phyloP scores from a whole-genome alignment of 257 asterid species.

The Fraxinus pennsylvanica region DNA sequence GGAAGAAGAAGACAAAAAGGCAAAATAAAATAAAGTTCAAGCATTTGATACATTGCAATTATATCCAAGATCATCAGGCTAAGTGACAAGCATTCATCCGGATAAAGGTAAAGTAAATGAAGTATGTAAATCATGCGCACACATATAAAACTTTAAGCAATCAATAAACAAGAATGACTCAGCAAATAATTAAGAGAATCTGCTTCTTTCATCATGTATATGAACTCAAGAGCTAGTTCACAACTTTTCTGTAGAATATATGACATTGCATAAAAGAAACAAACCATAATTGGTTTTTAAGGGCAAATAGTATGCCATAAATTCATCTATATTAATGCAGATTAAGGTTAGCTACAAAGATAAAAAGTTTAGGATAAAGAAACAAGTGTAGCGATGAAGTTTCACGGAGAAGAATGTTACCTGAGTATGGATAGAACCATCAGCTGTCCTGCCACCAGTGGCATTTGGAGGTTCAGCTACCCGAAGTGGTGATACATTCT shows the following conservation, averaged over 20 bases:
- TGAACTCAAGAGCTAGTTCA: not conserved
- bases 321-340: not conserved
- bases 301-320: not conserved
- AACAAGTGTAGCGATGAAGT: conserved; percentile 2
- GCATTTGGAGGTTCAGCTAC: conserved; percentile 80
- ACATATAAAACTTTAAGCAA: not conserved
- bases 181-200: not conserved
- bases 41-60: not conserved
- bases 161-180: not conserved
- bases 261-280: conserved; percentile 1
- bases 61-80: conserved; percentile 22
- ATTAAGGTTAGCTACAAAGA: not conserved
- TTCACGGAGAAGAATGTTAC: conserved; percentile 41
- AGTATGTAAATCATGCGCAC: not conserved
- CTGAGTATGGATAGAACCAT: conserved; percentile 58
- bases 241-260: not conserved
- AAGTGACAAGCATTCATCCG: conserved; percentile 3
- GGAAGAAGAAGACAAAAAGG: conserved; percentile 18
- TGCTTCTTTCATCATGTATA: not conserved
- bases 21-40: not conserved
- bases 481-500: conserved; percentile 79
- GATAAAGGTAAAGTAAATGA: conserved; percentile 17
- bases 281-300: conserved; percentile 18
- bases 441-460: conserved; percentile 54
- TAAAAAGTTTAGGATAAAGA: not conserved